These are phyloP conservation scores for Lagenaria siceraria DNA, from an alignment of 306 rosid species.

Conservation along the genomic window DNA sequence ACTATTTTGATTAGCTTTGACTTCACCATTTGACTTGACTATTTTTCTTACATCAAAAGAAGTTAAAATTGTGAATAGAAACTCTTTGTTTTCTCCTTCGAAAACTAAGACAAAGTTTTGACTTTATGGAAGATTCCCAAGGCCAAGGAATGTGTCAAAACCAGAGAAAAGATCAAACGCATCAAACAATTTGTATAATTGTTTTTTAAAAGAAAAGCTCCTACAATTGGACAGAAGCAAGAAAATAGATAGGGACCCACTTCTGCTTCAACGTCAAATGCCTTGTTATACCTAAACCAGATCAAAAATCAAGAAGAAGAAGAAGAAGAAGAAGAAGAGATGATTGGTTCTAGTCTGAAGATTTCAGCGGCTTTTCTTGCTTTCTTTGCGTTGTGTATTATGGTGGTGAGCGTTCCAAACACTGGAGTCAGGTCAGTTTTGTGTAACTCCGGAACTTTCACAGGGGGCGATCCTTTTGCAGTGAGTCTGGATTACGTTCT, in stretches of 20 bases:
- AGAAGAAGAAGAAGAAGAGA: constrained; percentile 5
- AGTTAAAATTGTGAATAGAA: background rate
- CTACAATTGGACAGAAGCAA: background rate
- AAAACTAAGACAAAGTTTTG: background rate
- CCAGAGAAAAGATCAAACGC: background rate
- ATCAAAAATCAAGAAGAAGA: background rate
- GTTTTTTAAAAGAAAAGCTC: background rate
- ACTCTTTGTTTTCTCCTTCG: background rate
- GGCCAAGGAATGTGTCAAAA: background rate
- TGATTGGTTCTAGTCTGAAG: constrained; percentile 19
- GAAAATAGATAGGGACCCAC: background rate
- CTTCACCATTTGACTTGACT: background rate
- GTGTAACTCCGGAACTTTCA: constrained; percentile 38
- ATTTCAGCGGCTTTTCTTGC: constrained; percentile 2
- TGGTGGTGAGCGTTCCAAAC: constrained; percentile 26
- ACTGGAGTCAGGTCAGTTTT: constrained; percentile 27
- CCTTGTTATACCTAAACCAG: background rate
- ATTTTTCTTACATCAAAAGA: background rate
- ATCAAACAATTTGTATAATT: background rate
- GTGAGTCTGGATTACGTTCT: constrained; percentile 37
- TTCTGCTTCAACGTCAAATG: background rate
- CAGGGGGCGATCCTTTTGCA: constrained; percentile 45
- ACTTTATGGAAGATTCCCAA: background rate
- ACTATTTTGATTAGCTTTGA: background rate
- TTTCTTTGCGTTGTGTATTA: constrained; percentile 10